phyloP scores from a whole-genome alignment of 306 rosid species.

The Prunus persica region DNA sequence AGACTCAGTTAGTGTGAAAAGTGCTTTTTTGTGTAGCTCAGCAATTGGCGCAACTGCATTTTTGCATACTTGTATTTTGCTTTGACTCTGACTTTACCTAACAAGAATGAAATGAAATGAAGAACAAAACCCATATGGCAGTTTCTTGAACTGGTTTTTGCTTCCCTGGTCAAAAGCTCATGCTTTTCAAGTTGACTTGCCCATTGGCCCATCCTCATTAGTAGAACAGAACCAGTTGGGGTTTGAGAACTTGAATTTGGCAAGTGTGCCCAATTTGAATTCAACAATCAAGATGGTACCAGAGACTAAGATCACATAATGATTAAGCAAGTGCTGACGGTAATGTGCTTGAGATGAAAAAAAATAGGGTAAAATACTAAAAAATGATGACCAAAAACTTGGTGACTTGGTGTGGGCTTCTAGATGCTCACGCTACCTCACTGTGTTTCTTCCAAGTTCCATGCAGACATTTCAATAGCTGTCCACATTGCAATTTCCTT shows the following conservation, averaged over 20 bases:
- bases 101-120: not conserved
- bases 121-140: not conserved
- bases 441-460: not conserved
- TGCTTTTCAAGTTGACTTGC: conserved; percentile 1
- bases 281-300: not conserved
- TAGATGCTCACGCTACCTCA: not conserved
- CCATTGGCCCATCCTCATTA: not conserved
- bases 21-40: not conserved
- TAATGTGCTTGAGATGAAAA: not conserved
- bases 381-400: not conserved
- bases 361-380: not conserved
- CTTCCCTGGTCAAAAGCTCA: conserved; percentile 6
- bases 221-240: not conserved
- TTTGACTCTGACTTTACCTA: not conserved
- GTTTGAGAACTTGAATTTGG: not conserved
- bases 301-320: not conserved
- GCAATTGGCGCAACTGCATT: not conserved
- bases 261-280: not conserved
- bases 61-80: not conserved
- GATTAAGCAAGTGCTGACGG: conserved; percentile 5
- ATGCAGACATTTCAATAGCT: not conserved
- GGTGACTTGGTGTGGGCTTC: not conserved
- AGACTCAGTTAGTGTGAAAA: not conserved
- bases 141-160: not conserved
- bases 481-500: not conserved